Evolutionary conservation across 1,284 basidiomycete genomes (phyloP), one percentile per base, ranked within the genome.

Genomic region (Ustilago tritici): DNA sequence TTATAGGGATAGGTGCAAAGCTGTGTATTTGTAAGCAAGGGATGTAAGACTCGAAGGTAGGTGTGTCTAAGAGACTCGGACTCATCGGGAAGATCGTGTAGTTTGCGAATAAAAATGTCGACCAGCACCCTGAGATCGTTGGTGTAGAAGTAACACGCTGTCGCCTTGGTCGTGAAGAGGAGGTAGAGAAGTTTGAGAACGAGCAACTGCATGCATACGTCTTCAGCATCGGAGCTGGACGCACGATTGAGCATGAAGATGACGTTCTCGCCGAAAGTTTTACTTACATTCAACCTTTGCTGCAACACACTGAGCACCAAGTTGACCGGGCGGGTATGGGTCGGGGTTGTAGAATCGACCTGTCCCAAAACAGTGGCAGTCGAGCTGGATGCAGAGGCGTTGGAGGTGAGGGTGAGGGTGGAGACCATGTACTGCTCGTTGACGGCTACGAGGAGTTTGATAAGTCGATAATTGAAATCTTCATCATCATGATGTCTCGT

Each of bases 341-440:
- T 31, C 2, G 53, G 61, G 0, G 70, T 56, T 12, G 70, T 41
- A 4, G 70, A 70, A 32, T 70, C 63, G 65, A 72, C 61, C 56
- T 67, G 64, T 3, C 41, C 59, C 15, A 31, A 35, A 8, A 38
- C 61, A n/a, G 62, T 3, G 9, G 43, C 61, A n/a, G 65, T 2
- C 56, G 59, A 60, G 56, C 70, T 66, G 55, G 56, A 19, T 58
- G 76, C 62, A 84, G 86, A 55, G 87, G 87, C 56, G 2, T 2
- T 23, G 23, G 23, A 90, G 76, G 17, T 88, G 82, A 75, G 35
- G 23, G 76, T 63, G 35, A 89, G 71, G 3, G 88, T 86, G 0
- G 89, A 91, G 10, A 98, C 94, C 96, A 99, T 98, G 88, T 97
- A 98, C 87, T 99, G 96, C 87, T 99, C 96, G 84, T 98, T 98